These are phyloP conservation scores for Phoenix dactylifera DNA, from an alignment of 176 grass and related monocot species.

Conservation along the genomic window DNA sequence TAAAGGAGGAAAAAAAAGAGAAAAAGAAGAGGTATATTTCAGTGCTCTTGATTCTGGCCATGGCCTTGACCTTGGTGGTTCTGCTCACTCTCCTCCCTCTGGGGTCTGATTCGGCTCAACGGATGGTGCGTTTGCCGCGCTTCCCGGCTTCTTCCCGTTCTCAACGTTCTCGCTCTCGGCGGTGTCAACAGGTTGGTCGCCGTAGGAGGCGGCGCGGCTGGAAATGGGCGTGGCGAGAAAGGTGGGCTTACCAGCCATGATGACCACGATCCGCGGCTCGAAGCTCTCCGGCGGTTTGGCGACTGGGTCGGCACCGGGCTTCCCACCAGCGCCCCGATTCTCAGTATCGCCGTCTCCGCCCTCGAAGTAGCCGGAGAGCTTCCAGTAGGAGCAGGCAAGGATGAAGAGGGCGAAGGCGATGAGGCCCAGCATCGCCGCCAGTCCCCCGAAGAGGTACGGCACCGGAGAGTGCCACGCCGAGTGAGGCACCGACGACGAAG, in stretches of 20 bases:
- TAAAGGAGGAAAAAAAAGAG: too few relatives aligned
- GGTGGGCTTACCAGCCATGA: constrained; percentile 79
- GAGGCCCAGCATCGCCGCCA: constrained; percentile 36
- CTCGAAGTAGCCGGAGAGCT: constrained; percentile 25
- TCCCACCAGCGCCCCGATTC: background rate
- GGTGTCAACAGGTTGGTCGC: too few relatives aligned
- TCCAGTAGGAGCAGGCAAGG: constrained; percentile 34
- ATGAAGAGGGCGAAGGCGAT: constrained; percentile 34
- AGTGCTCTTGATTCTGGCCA: too few relatives aligned
- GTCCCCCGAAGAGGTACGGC: constrained; percentile 37
- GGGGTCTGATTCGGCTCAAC: too few relatives aligned
- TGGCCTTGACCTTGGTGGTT: too few relatives aligned
- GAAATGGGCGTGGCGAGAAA: constrained; percentile 40
- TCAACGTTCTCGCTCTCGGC: too few relatives aligned
- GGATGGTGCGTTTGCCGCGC: too few relatives aligned
- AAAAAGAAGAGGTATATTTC: too few relatives aligned
- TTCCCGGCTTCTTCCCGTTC: too few relatives aligned
- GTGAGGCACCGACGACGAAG: background rate
- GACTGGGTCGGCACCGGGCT: background rate
- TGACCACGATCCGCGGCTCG: constrained; percentile 29
- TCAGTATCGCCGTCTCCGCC: background rate
- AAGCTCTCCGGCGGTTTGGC: background rate
- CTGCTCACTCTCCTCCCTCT: too few relatives aligned
- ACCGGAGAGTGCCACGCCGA: constrained; percentile 28
- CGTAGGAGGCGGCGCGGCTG: constrained; percentile 7